These are phyloP conservation scores for Metarhizium guizhouense DNA, from an alignment of 2,329 filamentous ascomycete species.

Conservation along the genomic window DNA sequence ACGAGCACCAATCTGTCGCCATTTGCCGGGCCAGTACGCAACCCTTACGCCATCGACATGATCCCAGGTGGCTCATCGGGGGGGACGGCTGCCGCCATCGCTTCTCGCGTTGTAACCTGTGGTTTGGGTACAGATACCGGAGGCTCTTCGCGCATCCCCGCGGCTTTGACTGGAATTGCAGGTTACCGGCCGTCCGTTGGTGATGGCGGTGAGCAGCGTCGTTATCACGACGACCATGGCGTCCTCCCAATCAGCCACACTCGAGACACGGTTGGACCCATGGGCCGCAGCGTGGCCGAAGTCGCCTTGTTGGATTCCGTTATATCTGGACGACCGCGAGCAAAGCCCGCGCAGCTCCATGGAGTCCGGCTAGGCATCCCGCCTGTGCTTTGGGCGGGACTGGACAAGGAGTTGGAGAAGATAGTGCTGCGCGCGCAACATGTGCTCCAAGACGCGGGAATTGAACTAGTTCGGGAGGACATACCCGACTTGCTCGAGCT, in stretches of 20 bases:
- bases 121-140: conserved; percentile 14
- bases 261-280: conserved; percentile 58
- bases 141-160: conserved; percentile 11
- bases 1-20: conserved; percentile 11
- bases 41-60: conserved; percentile 8
- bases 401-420: conserved; percentile 7
- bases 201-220: conserved; percentile 8
- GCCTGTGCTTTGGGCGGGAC: conserved; percentile 9
- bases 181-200: conserved; percentile 12
- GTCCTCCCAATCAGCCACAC: conserved; percentile 57
- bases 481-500: conserved; percentile 8
- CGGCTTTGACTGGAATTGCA: conserved; percentile 12
- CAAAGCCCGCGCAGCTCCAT: not conserved
- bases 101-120: conserved; percentile 11
- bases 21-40: conserved; percentile 11
- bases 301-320: conserved; percentile 53
- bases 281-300: conserved; percentile 57
- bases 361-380: conserved; percentile 9
- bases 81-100: conserved; percentile 11
- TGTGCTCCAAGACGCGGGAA: conserved; percentile 7
- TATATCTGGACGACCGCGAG: conserved; percentile 43
- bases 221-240: conserved; percentile 6
- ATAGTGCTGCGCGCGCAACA: conserved; percentile 1
- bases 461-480: conserved; percentile 7
- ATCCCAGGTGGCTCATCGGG: conserved; percentile 13